A percentile compares a stretch with the other conserved stretches of the same genome.
phyloP scores from a whole-genome alignment of 345 rosid genomes.

The Orychophragmus violaceus region DNA sequence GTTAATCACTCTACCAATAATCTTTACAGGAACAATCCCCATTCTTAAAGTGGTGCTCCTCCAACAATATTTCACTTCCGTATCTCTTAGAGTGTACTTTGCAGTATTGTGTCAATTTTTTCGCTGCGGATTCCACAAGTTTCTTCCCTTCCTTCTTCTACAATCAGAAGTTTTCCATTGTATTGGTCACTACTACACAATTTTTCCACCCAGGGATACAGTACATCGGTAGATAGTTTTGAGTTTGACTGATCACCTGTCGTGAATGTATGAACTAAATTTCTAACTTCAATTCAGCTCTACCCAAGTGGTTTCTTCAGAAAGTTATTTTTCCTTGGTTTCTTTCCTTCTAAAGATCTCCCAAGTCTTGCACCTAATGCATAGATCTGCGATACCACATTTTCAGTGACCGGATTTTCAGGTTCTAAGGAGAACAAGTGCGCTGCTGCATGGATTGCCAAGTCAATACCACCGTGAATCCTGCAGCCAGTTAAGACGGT shows the following conservation, averaged over 20 bases:
- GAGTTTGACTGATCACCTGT: slow-evolving; percentile 49
- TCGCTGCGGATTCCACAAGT: slow-evolving; percentile 61
- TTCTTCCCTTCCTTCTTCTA: slow-evolving; percentile 70
- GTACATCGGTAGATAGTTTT: slow-evolving; percentile 34
- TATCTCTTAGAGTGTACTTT: slow-evolving; percentile 46
- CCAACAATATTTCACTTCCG: slow-evolving; percentile 57
- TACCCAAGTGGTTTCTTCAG: slow-evolving; percentile 43
- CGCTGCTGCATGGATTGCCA: slow-evolving; percentile 57
- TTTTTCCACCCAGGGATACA: slow-evolving; percentile 46
- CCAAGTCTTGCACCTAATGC: slow-evolving; percentile 46
- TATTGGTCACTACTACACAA: slow-evolving; percentile 30
- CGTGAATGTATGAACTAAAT: slow-evolving; percentile 43
- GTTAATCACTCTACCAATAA: slow-evolving; percentile 49
- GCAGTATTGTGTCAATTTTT: slow-evolving; percentile 71
- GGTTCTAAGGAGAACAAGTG: slow-evolving; percentile 58
- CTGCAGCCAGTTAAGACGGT: slow-evolving; percentile 62
- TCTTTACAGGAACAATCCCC: slow-evolving; percentile 71
- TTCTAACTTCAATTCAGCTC: slow-evolving; percentile 58
- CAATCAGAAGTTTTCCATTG: slow-evolving; percentile 40
- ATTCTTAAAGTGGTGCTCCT: slow-evolving; percentile 73
- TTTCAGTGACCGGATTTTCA: slow-evolving; percentile 34
- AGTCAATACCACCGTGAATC: slow-evolving; percentile 47
- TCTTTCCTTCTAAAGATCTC: slow-evolving; percentile 42
- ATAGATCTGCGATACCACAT: slow-evolving; percentile 46
- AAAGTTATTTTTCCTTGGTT: slow-evolving; percentile 34